Base-by-base conservation (phyloP, 1,284 basidiomycete species). In the Rhodotorula sp. region DNA sequence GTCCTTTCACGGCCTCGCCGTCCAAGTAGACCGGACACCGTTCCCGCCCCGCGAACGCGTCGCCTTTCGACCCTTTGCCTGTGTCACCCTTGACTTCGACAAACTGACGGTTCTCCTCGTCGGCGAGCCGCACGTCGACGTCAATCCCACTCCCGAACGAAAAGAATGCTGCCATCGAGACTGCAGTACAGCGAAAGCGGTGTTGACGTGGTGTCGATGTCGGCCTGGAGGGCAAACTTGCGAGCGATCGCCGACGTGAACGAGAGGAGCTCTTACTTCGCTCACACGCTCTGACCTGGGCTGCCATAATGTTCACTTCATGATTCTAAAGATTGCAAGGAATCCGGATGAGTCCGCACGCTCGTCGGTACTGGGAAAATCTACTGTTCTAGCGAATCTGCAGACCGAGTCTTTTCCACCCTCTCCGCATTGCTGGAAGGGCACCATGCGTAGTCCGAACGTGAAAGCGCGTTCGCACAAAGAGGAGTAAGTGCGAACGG, bases 11-110 rank as follows among this genome's bases (percentile, higher is more conserved):
- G 60, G 88, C 89, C 81, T 99, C 97, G 20, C 94, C 95, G 80
- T 99, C 96, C 80, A 93, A 95, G 82, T 93, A 99, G 15, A 99
- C 89, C 2, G 95, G 94, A 84, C 91, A 93, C 71, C 90, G 88
- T 60, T 91, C 86, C 71, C 86, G 85, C 80, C 89, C 65, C 12
- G 70, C 61, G 6, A 67, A 48, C 10, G 70, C 65, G 15, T 52
- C 47, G 18, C 20, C 46, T 47, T 73, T 88, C 69, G 93, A 91
- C 31, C 29, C 57, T 47, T 65, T 51, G 3, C 82, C 92, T 92
- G 73, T 93, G 79, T 74, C 81, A 67, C 80, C 80, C 76, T 86
- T 86, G 67, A 85, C 80, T 66, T 88, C 87, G 43, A 87, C 86
- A 60, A 85, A 90, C 81, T 94, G 94, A 71, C 95, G 85, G 58